Evolutionary conservation across 208 protist genomes (phyloP).

Genomic region (Acanthamoeba rhysodes): DNA sequence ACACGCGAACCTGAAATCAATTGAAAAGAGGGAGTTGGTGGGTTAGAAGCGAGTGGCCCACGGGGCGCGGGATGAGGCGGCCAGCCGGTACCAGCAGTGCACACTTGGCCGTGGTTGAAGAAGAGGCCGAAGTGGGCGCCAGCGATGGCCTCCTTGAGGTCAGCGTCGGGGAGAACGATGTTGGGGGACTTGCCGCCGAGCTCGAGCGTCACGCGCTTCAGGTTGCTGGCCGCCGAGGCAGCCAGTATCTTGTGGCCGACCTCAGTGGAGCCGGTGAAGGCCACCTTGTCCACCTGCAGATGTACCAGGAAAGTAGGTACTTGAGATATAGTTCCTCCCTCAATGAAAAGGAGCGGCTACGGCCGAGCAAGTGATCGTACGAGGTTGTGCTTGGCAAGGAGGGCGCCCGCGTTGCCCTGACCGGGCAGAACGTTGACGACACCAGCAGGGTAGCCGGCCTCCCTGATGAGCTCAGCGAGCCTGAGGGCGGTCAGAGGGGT

Average conservation of each 20-base stretch:
- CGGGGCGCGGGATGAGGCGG: neutral
- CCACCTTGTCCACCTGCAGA: slow-evolving; percentile 93
- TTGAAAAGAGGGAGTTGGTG: neutral
- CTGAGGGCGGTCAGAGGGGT: slow-evolving; percentile 93
- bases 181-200: slow-evolving; percentile 95
- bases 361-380: neutral
- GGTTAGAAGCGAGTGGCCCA: neutral
- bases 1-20: slow-evolving; percentile 15
- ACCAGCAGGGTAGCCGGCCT: slow-evolving; percentile 93
- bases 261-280: slow-evolving; percentile 93
- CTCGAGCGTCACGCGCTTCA: slow-evolving; percentile 91
- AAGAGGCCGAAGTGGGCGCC: slow-evolving; percentile 83
- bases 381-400: slow-evolving; percentile 85
- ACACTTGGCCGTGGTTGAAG: slow-evolving; percentile 74
- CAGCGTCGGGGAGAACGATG: slow-evolving; percentile 93
- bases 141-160: slow-evolving; percentile 90
- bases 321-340: neutral
- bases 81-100: slow-evolving; percentile 36
- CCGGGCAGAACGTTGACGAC: slow-evolving; percentile 94
- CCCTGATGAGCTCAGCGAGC: slow-evolving; percentile 90
- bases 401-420: slow-evolving; percentile 90
- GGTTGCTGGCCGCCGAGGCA: slow-evolving; percentile 75
- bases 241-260: slow-evolving; percentile 90
- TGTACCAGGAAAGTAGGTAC: slow-evolving; percentile 50
- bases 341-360: neutral